Conservation (phyloP, 495 filamentous ascomycete species). For the Astrocystis sublimbata region DNA sequence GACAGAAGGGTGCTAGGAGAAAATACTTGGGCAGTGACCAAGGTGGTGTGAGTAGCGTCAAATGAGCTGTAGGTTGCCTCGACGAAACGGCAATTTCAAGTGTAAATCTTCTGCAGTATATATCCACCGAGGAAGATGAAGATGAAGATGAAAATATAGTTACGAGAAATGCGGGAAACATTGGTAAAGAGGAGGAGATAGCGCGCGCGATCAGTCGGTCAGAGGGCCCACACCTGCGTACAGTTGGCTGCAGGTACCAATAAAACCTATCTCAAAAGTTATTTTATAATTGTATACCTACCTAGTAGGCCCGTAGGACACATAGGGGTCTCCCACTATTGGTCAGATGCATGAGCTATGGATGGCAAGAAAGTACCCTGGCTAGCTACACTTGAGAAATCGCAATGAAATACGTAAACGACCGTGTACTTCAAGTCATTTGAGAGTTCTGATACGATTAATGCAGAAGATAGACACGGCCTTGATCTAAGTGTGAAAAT, state of each 20-base stretch:
- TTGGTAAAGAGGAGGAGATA: conserved; percentile 5
- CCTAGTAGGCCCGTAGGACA: no score
- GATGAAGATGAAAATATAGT: conserved; percentile 15
- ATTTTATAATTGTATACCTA: no score
- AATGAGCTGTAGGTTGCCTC: conserved; percentile 6
- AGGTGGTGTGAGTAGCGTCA: conserved; percentile 5
- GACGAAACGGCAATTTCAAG: conserved; percentile 9
- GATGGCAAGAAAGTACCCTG: no score
- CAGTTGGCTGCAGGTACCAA: conserved; percentile 19
- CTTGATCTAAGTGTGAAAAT: no score
- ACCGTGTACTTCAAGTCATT: no score
- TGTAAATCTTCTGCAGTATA: conserved; percentile 16
- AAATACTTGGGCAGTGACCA: conserved; percentile 3
- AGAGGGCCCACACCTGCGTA: background rate
- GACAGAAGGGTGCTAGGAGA: conserved; percentile 1
- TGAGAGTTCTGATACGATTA: no score
- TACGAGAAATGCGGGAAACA: conserved; percentile 5
- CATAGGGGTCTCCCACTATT: no score
- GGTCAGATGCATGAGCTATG: no score
- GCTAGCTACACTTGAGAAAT: no score
- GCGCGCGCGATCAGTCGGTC: background rate
- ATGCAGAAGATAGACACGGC: background rate
- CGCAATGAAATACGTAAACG: no score
- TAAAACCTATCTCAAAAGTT: no score
- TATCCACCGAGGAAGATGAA: conserved; percentile 13